A percentile compares a stretch with the other conserved stretches of the same genome.
Conservation (phyloP, 768 basidiomycete genomes). For the Mycena alexandri region DNA sequence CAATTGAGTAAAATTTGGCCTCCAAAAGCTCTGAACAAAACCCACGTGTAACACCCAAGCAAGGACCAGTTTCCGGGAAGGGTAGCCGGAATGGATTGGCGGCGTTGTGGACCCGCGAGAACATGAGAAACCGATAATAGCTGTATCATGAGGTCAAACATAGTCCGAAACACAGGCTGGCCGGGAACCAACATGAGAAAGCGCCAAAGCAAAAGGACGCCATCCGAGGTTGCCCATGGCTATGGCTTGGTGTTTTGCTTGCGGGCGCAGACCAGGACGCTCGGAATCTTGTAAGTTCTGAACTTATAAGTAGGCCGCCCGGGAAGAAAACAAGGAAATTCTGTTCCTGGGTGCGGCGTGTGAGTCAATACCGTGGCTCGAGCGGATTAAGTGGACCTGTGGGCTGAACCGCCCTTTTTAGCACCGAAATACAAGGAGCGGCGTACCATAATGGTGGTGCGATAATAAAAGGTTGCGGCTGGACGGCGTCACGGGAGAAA, state of each 20-base stretch:
- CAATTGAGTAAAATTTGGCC: background rate
- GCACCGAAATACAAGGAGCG: background rate
- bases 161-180: background rate
- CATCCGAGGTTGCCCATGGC: background rate
- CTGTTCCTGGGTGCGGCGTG: too few relatives aligned
- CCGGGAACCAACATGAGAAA: background rate
- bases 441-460: background rate
- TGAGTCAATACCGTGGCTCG: background rate
- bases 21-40: background rate
- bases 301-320: too few relatives aligned
- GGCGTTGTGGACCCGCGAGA: slow-evolving; percentile 44
- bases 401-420: background rate
- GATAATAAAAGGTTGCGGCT: background rate
- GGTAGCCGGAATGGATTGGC: slow-evolving; percentile 54
- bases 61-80: slow-evolving; percentile 70
- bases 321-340: too few relatives aligned
- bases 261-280: too few relatives aligned
- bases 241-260: too few relatives aligned
- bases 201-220: background rate
- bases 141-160: background rate
- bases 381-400: background rate
- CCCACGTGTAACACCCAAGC: slow-evolving; percentile 73
- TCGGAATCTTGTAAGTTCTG: background rate
- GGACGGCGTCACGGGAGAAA: background rate
- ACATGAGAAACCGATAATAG: background rate